Conservation (phyloP, 805 yeast species). For the Debaryomyces tyrocola region DNA sequence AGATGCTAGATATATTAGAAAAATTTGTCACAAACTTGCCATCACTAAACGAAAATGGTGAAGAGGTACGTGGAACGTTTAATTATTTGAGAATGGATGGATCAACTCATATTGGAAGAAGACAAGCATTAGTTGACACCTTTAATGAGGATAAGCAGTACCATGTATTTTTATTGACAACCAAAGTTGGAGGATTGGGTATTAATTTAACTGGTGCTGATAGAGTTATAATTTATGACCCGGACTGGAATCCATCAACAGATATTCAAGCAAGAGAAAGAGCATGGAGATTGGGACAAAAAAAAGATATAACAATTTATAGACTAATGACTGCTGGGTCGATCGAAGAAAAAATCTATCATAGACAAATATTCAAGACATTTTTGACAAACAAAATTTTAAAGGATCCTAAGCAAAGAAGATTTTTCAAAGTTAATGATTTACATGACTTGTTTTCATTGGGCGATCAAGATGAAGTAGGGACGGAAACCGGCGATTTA, state of each 20-base stretch:
- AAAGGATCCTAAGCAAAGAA: conserved; percentile 90
- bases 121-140: conserved; percentile 79
- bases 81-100: conserved; percentile 91
- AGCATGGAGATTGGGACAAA: conserved; percentile 97
- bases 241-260: conserved; percentile 98
- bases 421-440: conserved; percentile 91
- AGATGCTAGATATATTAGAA: conserved; percentile 88
- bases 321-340: conserved; percentile 92
- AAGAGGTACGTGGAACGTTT: conserved; percentile 19
- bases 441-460: conserved; percentile 84
- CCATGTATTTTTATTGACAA: conserved; percentile 77
- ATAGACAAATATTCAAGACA: conserved; percentile 94
- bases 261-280: conserved; percentile 96
- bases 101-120: conserved; percentile 69
- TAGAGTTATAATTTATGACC: conserved; percentile 90
- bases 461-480: conserved; percentile 68
- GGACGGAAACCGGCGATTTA: conserved; percentile 67
- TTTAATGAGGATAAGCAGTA: conserved; percentile 65
- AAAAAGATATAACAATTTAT: conserved; percentile 85
- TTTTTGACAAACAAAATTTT: conserved; percentile 88
- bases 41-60: conserved; percentile 15
- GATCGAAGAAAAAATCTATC: conserved; percentile 95
- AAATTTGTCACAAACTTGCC: conserved; percentile 50
- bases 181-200: conserved; percentile 95
- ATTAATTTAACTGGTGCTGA: conserved; percentile 94